Evolutionary conservation across 305 asterid genomes (phyloP).

Genomic region (Solanum aculeatissimum): DNA sequence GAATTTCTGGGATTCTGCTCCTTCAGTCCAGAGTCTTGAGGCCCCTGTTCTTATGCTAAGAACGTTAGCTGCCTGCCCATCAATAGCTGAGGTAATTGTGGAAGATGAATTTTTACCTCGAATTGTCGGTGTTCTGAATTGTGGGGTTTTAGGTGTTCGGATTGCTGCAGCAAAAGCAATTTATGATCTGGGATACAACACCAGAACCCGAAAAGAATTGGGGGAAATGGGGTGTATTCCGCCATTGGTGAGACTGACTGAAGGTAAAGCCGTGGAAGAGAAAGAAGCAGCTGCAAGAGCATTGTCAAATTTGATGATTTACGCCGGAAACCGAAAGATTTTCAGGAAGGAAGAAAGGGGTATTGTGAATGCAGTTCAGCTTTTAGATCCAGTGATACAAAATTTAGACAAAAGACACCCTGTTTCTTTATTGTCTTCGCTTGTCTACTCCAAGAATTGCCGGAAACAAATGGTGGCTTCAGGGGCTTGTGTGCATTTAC

Average conservation of each 20-base stretch:
- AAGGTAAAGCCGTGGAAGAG: constrained; percentile 71
- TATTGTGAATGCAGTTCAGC: constrained; percentile 32
- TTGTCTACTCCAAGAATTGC: constrained; percentile 62
- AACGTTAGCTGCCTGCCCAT: constrained; percentile 43
- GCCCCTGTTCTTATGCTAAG: constrained; percentile 51
- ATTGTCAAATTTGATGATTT: constrained; percentile 39
- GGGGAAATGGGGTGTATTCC: constrained; percentile 72
- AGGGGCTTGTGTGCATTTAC: constrained; percentile 50
- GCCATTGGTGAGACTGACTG: constrained; percentile 43
- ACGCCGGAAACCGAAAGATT: constrained; percentile 44
- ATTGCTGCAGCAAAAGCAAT: constrained; percentile 56
- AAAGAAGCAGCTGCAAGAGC: constrained; percentile 57
- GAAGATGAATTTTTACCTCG: constrained; percentile 42
- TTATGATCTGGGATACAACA: constrained; percentile 40
- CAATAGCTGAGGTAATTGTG: constrained; percentile 53
- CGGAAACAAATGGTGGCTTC: constrained; percentile 60
- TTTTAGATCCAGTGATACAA: constrained; percentile 42
- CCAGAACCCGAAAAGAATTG: constrained; percentile 53
- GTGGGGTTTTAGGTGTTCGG: constrained; percentile 49
- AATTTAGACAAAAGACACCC: constrained; percentile 43
- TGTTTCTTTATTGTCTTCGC: constrained; percentile 25
- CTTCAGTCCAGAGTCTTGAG: constrained; percentile 34
- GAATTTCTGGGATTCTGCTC: constrained; percentile 59
- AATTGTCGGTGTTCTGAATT: constrained; percentile 30
- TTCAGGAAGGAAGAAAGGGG: constrained; percentile 73